Evolutionary conservation across 1,284 basidiomycete species (phyloP), one percentile per base, ranked within the genome.

Genomic region (Ustilago loliicola): DNA sequence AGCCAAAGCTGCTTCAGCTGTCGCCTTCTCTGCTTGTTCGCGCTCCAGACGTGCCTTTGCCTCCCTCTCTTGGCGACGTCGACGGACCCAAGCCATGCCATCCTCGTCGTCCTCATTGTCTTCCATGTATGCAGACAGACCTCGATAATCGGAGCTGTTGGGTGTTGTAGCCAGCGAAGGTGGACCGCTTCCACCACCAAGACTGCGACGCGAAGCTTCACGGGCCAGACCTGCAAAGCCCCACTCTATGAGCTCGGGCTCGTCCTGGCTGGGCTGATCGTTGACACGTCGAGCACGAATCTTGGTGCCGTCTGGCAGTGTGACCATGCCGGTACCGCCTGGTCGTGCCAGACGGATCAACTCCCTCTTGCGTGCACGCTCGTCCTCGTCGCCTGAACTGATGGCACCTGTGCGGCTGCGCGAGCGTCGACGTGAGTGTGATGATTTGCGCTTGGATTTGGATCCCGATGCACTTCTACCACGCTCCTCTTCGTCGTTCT

Each of bases 311-410:
- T 85, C 83, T 2, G 82, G 82, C 0, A 85, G 75, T 0, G 84
- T 85, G 27, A 85, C 84, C 83, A 85, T 85, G 6, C 84, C 84
- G 0, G 84, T 85, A 11, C 84, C 84, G 13, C 84, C 84, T 36
- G 84, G 84, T 29, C 84, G 77, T 15, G 70, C 72, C 1, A 81
- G 71, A 27, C 79, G 79, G 36, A 85, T 80, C 25, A 84, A 65
- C 57, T 82, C 76, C 40, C 83, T 76, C 27, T 79, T 62, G 30
- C 84, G 74, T 8, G 62, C 61, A 8, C 81, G 77, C 38, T 85
- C 83, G 54, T 78, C 76, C 30, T 78, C 76, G 38, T 78, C 76
- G 40, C 72, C 76, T 11, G 76, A 78, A 34, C 76, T 75, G 64
- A 73, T 65, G 32, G 74, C 70, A 27, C 75, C 64, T 9, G 55